Evolutionary conservation across 805 yeast genomes (phyloP).

Genomic region (Saccharomyces eubayanus): DNA sequence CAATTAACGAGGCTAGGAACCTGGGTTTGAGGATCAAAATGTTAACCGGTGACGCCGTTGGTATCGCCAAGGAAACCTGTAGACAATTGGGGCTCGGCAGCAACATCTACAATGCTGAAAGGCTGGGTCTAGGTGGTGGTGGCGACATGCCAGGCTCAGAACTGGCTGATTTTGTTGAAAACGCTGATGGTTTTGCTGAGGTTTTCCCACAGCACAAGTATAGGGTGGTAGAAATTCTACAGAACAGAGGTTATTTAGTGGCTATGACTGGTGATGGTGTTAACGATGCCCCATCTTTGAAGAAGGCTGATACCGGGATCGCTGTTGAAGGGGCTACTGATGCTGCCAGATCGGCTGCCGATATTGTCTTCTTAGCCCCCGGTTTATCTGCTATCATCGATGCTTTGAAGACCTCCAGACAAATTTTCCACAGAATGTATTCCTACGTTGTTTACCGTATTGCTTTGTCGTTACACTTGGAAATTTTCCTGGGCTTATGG

Average conservation of each 20-base stretch:
- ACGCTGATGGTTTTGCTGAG: slow-evolving; percentile 97
- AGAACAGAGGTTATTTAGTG: slow-evolving; percentile 92
- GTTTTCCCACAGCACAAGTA: slow-evolving; percentile 98
- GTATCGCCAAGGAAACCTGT: slow-evolving; percentile 97
- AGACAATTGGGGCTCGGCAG: slow-evolving; percentile 96
- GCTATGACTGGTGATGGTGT: slow-evolving; percentile 99
- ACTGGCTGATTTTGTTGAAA: slow-evolving; percentile 94
- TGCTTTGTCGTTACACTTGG: slow-evolving; percentile 90
- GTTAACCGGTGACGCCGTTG: slow-evolving; percentile 99
- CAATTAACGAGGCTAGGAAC: slow-evolving; percentile 82
- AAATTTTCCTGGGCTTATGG: slow-evolving; percentile 92
- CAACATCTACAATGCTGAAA: slow-evolving; percentile 93
- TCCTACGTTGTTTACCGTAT: slow-evolving; percentile 96
- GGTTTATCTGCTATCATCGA: slow-evolving; percentile 93
- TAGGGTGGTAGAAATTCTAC: slow-evolving; percentile 91
- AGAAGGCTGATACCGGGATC: slow-evolving; percentile 94
- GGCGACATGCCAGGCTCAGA: slow-evolving; percentile 97
- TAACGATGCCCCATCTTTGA: slow-evolving; percentile 94
- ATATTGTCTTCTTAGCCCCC: slow-evolving; percentile 90
- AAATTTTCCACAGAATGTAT: slow-evolving; percentile 98
- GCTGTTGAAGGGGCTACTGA: slow-evolving; percentile 98
- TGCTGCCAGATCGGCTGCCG: slow-evolving; percentile 96
- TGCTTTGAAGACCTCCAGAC: slow-evolving; percentile 90
- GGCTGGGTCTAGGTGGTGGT: slow-evolving; percentile 92
- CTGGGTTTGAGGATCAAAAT: slow-evolving; percentile 93